These are phyloP conservation scores for Jackrogersella minutella DNA, from an alignment of 495 filamentous ascomycete species.

Conservation along the genomic window DNA sequence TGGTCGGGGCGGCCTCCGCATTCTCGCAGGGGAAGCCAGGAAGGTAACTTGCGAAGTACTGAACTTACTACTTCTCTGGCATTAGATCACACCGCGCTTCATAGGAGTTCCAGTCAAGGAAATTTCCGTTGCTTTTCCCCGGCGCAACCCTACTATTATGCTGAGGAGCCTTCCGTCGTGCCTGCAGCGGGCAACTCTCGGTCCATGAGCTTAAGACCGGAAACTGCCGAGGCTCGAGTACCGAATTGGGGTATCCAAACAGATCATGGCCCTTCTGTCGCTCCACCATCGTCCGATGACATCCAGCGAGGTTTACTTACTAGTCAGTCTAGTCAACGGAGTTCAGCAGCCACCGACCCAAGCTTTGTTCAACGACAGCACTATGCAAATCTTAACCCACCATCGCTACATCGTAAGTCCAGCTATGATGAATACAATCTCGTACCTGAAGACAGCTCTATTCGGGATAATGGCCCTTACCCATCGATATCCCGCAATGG, in stretches of 20 bases:
- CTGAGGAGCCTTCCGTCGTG: conserved; percentile 23
- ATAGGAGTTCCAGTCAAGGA: conserved; percentile 46
- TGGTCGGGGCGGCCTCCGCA: conserved; percentile 12
- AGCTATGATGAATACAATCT: conserved; percentile 53
- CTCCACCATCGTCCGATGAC: conserved; percentile 39
- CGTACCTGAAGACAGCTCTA: conserved; percentile 22
- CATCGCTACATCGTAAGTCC: conserved; percentile 48
- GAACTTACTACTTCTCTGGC: conserved; percentile 5
- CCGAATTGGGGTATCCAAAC: conserved; percentile 46
- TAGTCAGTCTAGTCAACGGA: conserved; percentile 42
- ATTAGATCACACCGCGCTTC: conserved; percentile 19
- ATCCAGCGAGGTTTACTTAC: conserved; percentile 41
- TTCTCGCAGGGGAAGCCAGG: conserved; percentile 46
- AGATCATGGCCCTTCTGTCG: conserved; percentile 42
- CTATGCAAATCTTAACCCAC: conserved; percentile 37
- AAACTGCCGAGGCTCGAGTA: conserved; percentile 14
- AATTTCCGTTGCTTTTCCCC: conserved; percentile 43
- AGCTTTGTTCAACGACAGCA: conserved; percentile 32
- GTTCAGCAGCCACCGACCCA: conserved; percentile 27
- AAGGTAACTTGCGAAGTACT: conserved; percentile 43
- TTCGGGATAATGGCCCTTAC: conserved; percentile 38
- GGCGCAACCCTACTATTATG: conserved; percentile 17
- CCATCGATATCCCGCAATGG: conserved; percentile 52
- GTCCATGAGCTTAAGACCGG: conserved; percentile 33
- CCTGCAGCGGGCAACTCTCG: conserved; percentile 41